A percentile compares a stretch with the other conserved stretches of the same genome.
Evolutionary conservation across 169 alveolate species (phyloP).

Genomic region (Plasmodium ovale): DNA sequence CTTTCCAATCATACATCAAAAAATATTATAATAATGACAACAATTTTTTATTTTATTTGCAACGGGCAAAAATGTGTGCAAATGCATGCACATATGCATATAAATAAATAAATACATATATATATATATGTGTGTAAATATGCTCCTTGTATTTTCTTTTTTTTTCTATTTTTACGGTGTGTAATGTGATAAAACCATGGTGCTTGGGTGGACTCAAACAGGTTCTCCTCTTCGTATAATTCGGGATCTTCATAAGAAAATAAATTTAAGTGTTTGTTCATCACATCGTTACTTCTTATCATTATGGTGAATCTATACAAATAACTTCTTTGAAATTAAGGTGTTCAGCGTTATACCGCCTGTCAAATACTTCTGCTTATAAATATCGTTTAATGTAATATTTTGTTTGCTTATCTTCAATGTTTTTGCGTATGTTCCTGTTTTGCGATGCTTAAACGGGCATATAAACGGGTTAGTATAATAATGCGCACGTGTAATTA

Average conservation of each 20-base stretch:
- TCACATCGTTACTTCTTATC: constrained; percentile 15
- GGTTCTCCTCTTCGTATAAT: constrained; percentile 28
- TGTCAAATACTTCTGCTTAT: background rate
- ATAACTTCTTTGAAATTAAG: background rate
- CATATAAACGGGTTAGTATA: too few relatives aligned
- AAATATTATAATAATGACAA: background rate
- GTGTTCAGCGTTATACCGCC: background rate
- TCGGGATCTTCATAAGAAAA: constrained; percentile 69
- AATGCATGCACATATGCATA: background rate
- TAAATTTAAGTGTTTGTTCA: constrained; percentile 4
- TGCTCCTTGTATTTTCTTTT: constrained; percentile 1
- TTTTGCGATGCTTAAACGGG: too few relatives aligned
- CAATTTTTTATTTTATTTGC: too few relatives aligned
- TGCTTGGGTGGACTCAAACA: constrained; percentile 39
- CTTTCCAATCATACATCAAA: background rate
- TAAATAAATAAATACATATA: background rate
- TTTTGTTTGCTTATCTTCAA: background rate
- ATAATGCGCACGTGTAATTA: too few relatives aligned
- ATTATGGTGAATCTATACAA: constrained; percentile 16
- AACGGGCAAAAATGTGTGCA: too few relatives aligned
- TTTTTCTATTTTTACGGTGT: constrained; percentile 33
- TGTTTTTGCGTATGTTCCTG: too few relatives aligned
- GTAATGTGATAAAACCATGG: constrained; percentile 74
- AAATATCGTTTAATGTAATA: background rate
- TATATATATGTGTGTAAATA: background rate